phyloP scores from a whole-genome alignment of 768 basidiomycete species.

The Sistotremastrum niveocremeum region DNA sequence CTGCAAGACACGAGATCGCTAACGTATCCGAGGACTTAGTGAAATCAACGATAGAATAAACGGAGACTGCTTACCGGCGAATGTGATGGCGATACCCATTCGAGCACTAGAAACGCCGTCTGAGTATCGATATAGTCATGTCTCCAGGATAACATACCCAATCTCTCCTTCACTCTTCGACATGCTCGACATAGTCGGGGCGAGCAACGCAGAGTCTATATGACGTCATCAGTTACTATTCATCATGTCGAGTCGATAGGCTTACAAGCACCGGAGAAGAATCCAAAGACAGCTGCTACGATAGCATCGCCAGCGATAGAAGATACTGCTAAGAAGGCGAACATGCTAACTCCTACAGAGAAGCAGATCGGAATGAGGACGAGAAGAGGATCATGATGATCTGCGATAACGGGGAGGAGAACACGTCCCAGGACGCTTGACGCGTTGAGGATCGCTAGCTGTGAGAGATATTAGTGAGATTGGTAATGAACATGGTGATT shows the following conservation, averaged over 20 bases:
- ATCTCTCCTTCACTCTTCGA: not conserved
- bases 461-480: not conserved
- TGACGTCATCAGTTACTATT: not conserved
- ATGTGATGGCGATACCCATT: constrained; percentile 1
- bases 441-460: constrained; percentile 42
- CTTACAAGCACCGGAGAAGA: constrained; percentile 30
- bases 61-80: not conserved
- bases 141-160: not conserved
- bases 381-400: constrained; percentile 11
- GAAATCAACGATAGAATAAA: too few relatives aligned
- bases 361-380: constrained; percentile 5
- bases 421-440: constrained; percentile 36
- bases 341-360: constrained; percentile 30
- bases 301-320: constrained; percentile 21
- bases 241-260: not conserved
- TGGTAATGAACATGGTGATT: not conserved
- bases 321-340: constrained; percentile 29
- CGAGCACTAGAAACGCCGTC: not conserved
- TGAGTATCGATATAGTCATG: not conserved
- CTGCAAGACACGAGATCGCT: too few relatives aligned
- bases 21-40: too few relatives aligned
- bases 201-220: not conserved
- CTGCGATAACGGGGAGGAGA: constrained; percentile 30
- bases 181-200: not conserved
- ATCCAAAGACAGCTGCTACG: constrained; percentile 31